Base-by-base conservation (phyloP, 2,329 filamentous ascomycete species). In the Colletotrichum phormii region DNA sequence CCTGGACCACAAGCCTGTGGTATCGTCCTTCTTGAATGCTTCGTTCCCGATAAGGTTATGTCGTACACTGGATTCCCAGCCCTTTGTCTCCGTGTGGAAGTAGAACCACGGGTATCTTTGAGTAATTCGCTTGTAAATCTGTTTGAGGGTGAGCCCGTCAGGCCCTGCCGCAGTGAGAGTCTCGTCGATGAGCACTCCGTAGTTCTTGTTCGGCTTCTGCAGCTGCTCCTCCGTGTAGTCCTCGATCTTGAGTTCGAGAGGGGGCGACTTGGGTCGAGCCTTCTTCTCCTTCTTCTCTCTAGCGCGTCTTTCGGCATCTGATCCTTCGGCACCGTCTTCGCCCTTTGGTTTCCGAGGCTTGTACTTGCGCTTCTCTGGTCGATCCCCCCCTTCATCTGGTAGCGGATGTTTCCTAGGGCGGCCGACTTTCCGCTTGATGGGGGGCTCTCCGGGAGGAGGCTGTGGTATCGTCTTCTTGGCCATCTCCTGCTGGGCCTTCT, bases 1-100 rank as follows among this genome's bases (percentile, higher is more conserved):
- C 46, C 89, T 88, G 71, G 84, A 86, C 89, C 89, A 91, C 24
- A 89, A 81, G 55, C 88, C 86, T 1, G 86, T 89, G 33, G 85
- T 84, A 49, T 90, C 88, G 73, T 89, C 86, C 78, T 91, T 91
- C 75, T 84, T 85, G 78, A 91, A 91, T 7, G 89, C 89, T 75
- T 89, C 87, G 77, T 91, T 91, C 2, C 89, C 89, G 75, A 91
- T 90, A 33, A 91, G 84, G 69, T 91, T 91, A 76, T 91, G 89
- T 0, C 89, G 87, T n/a, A 91, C 89, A 76, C 89, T 91, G 75
- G 89, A 91, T 78, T 91, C 89, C 89, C 89, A 91, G n/a, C 89
- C 89, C 77, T 90, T 91, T 6, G 89, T 91, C 77, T 89, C 89
- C 22, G 89, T 88, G 66, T 84, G 84, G 76, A 91, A 91, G 75